Percentiles rank a stretch among this genome's conserved stretches.
These are phyloP conservation scores for Sporothrix protearum DNA, from an alignment of 2,329 filamentous ascomycete species.

Conservation along the genomic window DNA sequence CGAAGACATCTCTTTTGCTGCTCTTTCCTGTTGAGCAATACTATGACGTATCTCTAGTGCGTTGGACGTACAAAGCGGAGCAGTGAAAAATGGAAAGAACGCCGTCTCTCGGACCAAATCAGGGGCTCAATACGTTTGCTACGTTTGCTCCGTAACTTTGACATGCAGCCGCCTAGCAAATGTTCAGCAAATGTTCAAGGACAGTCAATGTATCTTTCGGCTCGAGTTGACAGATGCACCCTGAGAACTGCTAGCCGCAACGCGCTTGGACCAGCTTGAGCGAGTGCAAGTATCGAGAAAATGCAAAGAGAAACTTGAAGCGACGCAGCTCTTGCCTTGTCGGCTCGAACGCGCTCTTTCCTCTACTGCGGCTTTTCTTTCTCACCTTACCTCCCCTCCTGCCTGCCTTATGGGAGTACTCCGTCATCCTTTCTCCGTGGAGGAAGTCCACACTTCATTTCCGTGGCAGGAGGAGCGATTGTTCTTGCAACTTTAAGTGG, in stretches of 20 bases:
- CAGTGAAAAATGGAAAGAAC: not conserved
- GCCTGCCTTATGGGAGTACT: not conserved
- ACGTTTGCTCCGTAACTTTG: too few species aligned
- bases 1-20: not conserved
- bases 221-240: not conserved
- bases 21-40: not conserved
- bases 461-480: not conserved
- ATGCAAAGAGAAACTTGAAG: not conserved
- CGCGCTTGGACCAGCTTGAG: not conserved
- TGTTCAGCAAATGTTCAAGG: too few species aligned
- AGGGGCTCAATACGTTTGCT: not conserved
- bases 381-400: constrained; percentile 13
- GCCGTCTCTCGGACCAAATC: not conserved
- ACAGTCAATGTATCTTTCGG: not conserved
- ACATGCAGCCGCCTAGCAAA: too few species aligned
- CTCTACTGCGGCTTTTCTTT: not conserved
- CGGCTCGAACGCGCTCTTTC: not conserved
- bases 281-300: not conserved
- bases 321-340: constrained; percentile 4
- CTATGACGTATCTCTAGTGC: not conserved
- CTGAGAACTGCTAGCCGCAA: not conserved
- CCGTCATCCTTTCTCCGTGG: not conserved
- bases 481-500: not conserved
- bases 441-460: not conserved
- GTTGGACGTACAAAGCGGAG: not conserved